Conservation (phyloP, 768 basidiomycete genomes). For the Calocera cornea region DNA sequence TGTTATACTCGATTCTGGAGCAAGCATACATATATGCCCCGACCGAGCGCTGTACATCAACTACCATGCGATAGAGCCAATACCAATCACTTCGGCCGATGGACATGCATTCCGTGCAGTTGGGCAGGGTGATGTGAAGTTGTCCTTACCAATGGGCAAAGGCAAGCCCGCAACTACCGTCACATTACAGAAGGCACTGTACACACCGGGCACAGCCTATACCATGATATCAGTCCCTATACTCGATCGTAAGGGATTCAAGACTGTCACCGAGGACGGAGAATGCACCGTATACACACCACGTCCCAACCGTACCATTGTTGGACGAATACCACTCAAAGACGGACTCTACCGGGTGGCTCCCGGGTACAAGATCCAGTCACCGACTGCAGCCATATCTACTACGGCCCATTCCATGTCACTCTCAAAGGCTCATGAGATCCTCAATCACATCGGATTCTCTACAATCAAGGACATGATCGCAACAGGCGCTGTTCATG, state of each 20-base stretch:
- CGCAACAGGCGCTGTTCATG: background rate
- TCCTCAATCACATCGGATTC: background rate
- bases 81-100: background rate
- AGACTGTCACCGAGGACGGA: background rate
- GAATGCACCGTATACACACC: background rate
- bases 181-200: constrained; percentile 6
- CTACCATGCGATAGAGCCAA: background rate
- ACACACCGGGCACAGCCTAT: constrained; percentile 7
- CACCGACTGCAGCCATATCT: background rate
- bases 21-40: background rate
- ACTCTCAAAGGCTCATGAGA: background rate
- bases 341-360: background rate
- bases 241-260: background rate
- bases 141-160: background rate
- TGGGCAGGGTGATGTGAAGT: background rate
- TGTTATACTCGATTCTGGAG: background rate
- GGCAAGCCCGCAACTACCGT: background rate
- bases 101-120: background rate
- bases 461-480: background rate
- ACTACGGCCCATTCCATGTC: background rate
- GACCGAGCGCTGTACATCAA: background rate
- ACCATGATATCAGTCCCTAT: constrained; percentile 7
- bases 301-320: background rate
- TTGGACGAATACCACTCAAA: background rate
- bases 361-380: background rate